Evolutionary conservation across 495 filamentous ascomycete genomes (phyloP).

Genomic region (Glonium stellatum): DNA sequence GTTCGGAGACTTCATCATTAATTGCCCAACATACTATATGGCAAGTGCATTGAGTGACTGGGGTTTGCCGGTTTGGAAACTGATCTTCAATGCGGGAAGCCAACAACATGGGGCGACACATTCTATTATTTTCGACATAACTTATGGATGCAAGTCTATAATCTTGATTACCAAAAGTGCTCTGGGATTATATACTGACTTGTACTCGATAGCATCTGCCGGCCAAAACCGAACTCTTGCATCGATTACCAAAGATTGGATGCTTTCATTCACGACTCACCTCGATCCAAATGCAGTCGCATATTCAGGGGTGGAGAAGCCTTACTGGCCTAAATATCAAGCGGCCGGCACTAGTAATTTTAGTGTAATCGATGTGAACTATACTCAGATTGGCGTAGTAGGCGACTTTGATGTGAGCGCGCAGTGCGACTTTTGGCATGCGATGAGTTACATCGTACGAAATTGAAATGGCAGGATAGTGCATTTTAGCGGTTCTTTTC

Average conservation of each 20-base stretch:
- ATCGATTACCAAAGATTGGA: conserved; percentile 53
- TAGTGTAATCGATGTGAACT: background rate
- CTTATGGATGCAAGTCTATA: background rate
- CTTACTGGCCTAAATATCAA: conserved; percentile 23
- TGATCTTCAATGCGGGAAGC: conserved; percentile 23
- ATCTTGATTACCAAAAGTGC: background rate
- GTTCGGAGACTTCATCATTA: conserved; percentile 30
- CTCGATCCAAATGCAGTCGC: conserved; percentile 20
- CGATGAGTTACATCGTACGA: conserved; percentile 24
- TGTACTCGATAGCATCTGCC: background rate
- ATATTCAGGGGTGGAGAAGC: conserved; percentile 13
- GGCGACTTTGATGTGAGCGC: conserved; percentile 18
- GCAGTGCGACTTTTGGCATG: conserved; percentile 26
- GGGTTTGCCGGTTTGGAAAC: conserved; percentile 21
- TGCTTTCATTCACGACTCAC: conserved; percentile 50
- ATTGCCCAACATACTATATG: conserved; percentile 30
- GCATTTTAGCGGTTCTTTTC: too few species aligned
- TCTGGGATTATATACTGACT: background rate
- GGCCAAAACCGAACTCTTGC: conserved; percentile 44
- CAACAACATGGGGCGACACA: conserved; percentile 21
- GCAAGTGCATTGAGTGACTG: conserved; percentile 23
- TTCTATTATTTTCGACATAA: background rate
- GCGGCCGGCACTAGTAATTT: conserved; percentile 8
- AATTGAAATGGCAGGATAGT: conserved; percentile 1
- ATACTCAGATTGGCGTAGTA: conserved; percentile 16